Evolutionary conservation across 805 yeast genomes (phyloP), one percentile per base, ranked within the genome.

Genomic region (Pichia scutulata): DNA sequence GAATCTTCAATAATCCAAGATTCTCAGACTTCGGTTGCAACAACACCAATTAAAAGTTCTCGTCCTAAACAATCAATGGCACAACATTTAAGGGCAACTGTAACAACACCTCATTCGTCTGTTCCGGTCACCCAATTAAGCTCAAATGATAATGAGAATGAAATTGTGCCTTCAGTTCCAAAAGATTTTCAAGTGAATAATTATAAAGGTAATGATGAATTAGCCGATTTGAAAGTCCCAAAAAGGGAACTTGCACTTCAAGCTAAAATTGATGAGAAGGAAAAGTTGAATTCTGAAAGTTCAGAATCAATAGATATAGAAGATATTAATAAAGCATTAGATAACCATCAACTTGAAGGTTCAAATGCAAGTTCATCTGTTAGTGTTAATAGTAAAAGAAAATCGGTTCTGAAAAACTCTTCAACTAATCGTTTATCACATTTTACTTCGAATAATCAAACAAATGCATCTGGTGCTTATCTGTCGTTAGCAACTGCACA

Each of bases 401-500:
- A 65, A 49, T 76, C 82, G 1, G 83, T 79, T 18, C 68, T 78
- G 71, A 78, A 78, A 46, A 66, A 64, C 41, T 45, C 63, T 19
- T 49, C 50, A 42, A 55, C 44, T 13, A 48, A 39, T 19, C 36
- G 57, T 2, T 50, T 60, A n/a, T 56, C 67, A 0, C 37, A 53
- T 28, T 54, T 46, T 39, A 4, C 36, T 7, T 33, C 52, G 13
- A 57, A 48, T 47, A 33, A 52, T 12, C 62, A 70, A 5, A 40
- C 33, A 19, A 47, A 43, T 16, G 86, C 87, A 0, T 77, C 77
- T 25, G 76, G 75, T 52, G 89, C 86, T 0, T 84, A 84, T 57
- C 60, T 84, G 42, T 81, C 87, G 0, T 65, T 83, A 48, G 75
- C 90, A 1, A 86, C 93, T 0, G 90, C 90, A 1, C 89, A 85